These are phyloP conservation scores for Chlamydomonas sphaeroides DNA, from an alignment of 139 green algal species.

Conservation along the genomic window DNA sequence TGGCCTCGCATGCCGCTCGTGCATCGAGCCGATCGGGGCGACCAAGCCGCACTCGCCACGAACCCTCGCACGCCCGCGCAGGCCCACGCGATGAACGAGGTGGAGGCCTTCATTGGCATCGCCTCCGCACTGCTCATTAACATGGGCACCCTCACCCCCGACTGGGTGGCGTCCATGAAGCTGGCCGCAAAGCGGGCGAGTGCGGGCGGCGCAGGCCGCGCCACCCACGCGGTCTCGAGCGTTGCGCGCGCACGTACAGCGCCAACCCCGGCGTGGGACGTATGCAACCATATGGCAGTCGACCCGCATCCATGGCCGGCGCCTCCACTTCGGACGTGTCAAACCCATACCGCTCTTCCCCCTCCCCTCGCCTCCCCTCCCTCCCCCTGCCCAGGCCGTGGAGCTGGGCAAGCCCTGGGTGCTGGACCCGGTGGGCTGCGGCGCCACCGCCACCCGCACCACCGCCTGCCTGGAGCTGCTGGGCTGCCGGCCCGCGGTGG, in stretches of 20 bases:
- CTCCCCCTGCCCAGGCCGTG: conserved; percentile 46
- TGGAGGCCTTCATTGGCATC: conserved; percentile 76
- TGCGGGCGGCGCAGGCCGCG: too few relatives aligned
- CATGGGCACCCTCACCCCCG: conserved; percentile 75
- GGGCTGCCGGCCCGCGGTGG: conserved; percentile 66
- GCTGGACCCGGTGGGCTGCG: conserved; percentile 85
- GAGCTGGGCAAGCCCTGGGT: conserved; percentile 79
- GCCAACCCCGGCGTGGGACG: too few relatives aligned
- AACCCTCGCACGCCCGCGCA: conserved; percentile 31
- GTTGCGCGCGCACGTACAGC: too few relatives aligned
- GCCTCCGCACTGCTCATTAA: conserved; percentile 79
- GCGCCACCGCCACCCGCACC: conserved; percentile 76
- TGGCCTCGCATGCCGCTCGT: not conserved
- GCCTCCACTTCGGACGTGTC: not conserved
- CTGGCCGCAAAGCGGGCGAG: conserved; percentile 64
- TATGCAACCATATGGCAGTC: not conserved
- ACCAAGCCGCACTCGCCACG: not conserved
- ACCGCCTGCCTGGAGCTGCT: conserved; percentile 67
- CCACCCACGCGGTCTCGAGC: too few relatives aligned
- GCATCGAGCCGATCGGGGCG: too few relatives aligned
- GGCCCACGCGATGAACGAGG: conserved; percentile 72
- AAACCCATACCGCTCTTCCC: not conserved
- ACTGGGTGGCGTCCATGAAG: conserved; percentile 75
- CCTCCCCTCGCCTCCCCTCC: too few relatives aligned
- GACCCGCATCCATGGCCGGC: too few relatives aligned